A percentile compares a stretch with the other conserved stretches of the same genome.
Evolutionary conservation across 345 rosid species (phyloP).

Genomic region (Lumnitzera littorea): DNA sequence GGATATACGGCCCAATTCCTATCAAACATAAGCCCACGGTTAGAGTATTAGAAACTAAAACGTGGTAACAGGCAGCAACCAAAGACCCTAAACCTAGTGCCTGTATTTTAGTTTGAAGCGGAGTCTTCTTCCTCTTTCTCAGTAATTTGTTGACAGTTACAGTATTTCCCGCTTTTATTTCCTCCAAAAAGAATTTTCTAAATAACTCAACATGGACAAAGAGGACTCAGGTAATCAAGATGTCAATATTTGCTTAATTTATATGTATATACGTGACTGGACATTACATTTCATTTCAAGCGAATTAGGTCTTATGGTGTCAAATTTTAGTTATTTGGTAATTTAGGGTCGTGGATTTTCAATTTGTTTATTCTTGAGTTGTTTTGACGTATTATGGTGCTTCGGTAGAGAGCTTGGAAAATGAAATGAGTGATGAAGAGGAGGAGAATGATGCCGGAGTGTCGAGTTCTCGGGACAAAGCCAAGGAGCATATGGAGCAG

Average conservation of each 20-base stretch:
- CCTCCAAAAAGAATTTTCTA: background rate
- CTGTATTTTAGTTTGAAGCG: background rate
- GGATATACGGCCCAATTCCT: too few species aligned
- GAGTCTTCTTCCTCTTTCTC: background rate
- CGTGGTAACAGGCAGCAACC: background rate
- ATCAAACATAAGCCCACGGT: too few species aligned
- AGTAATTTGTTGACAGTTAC: conserved; percentile 1
- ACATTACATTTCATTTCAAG: too few species aligned
- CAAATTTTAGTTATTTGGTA: too few species aligned
- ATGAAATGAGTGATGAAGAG: conserved; percentile 19
- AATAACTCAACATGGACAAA: conserved; percentile 2
- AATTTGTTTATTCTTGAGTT: background rate
- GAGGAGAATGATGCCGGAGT: conserved; percentile 10
- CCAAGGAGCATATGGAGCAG: conserved; percentile 68
- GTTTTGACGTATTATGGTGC: background rate
- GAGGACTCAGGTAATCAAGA: conserved; percentile 11
- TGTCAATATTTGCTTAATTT: too few species aligned
- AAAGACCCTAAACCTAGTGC: background rate
- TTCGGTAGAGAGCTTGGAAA: conserved; percentile 15
- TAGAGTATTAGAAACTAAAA: too few species aligned
- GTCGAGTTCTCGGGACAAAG: conserved; percentile 36
- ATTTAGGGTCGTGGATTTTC: background rate
- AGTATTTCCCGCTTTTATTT: background rate
- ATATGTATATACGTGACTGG: too few species aligned
- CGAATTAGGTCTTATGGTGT: too few species aligned